A percentile compares a stretch with the other conserved stretches of the same genome.
Evolutionary conservation across 2,329 filamentous ascomycete species (phyloP).

Genomic region (Hypoxylon sp.): DNA sequence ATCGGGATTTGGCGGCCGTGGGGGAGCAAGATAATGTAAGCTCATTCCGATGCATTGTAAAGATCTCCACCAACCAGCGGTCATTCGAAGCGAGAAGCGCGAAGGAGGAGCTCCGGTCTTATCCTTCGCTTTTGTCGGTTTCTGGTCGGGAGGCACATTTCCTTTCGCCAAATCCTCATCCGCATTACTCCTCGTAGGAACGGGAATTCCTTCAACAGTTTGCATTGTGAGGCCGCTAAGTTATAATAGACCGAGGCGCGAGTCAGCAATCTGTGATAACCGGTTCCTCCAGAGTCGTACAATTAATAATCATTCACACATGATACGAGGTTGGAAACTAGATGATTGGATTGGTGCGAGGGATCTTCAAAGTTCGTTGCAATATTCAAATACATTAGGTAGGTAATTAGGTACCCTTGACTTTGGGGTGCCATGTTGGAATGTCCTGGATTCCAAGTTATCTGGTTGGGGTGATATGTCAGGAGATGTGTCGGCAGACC

Average conservation of each 20-base stretch:
- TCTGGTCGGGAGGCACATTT: conserved; percentile 36
- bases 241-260: neutral
- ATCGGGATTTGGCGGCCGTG: conserved; percentile 71
- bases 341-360: neutral
- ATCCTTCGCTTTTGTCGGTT: conserved; percentile 46
- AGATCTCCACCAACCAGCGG: conserved; percentile 76
- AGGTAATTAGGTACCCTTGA: neutral
- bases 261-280: neutral
- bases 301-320: conserved; percentile 12
- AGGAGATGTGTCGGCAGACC: conserved; percentile 6
- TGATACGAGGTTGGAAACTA: neutral
- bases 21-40: conserved; percentile 73
- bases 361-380: neutral
- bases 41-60: conserved; percentile 79
- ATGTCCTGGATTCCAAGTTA: conserved; percentile 16
- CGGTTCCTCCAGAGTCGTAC: neutral
- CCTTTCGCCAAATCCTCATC: conserved; percentile 27
- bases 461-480: conserved; percentile 15
- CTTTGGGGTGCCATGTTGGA: neutral
- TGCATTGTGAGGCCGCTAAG: conserved; percentile 40
- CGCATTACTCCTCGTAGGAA: conserved; percentile 21
- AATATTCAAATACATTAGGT: neutral
- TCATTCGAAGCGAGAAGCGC: conserved; percentile 73
- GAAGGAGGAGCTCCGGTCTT: conserved; percentile 55
- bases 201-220: conserved; percentile 43